A percentile compares a stretch with the other conserved stretches of the same genome.
These are phyloP conservation scores for Butyriboletus appendiculatus DNA, from an alignment of 1,284 basidiomycete genomes.

Conservation along the genomic window DNA sequence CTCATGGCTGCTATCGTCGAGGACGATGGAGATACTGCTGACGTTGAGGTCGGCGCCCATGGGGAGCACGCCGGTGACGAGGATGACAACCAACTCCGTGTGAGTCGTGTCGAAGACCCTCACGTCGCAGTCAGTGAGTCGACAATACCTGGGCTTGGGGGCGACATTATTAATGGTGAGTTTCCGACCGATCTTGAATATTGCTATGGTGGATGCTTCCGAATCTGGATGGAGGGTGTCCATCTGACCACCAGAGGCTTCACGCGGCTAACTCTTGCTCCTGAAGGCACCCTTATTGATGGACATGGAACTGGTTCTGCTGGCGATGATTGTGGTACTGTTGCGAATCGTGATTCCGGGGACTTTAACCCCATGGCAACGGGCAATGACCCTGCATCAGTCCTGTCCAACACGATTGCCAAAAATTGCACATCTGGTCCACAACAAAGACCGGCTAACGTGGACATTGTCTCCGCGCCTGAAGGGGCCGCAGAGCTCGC, in stretches of 20 bases:
- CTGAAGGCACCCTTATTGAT: constrained; percentile 29
- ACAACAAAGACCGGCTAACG: constrained; percentile 13
- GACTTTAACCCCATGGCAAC: constrained; percentile 8
- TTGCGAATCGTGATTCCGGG: constrained; percentile 13
- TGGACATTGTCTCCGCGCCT: constrained; percentile 13
- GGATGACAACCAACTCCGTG: constrained; percentile 47
- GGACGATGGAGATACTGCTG: constrained; percentile 49
- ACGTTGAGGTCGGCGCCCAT: constrained; percentile 40
- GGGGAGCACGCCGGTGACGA: constrained; percentile 36
- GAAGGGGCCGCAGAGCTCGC: constrained; percentile 17
- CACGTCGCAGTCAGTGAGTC: constrained; percentile 39
- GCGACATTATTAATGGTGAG: constrained; percentile 46
- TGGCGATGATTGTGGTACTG: constrained; percentile 14
- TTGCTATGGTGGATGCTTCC: constrained; percentile 33
- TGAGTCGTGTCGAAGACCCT: constrained; percentile 46
- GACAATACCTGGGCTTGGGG: constrained; percentile 35
- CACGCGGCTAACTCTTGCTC: constrained; percentile 27
- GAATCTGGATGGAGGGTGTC: constrained; percentile 25
- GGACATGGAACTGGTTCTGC: constrained; percentile 18
- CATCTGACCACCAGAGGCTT: constrained; percentile 28
- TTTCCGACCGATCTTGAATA: constrained; percentile 38
- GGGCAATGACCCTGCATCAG: constrained; percentile 15
- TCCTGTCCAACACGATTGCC: constrained; percentile 7
- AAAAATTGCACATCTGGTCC: constrained; percentile 9
- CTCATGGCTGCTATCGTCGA: constrained; percentile 81